phyloP scores from a whole-genome alignment of 768 basidiomycete genomes.

The Tricholomella constricta region DNA sequence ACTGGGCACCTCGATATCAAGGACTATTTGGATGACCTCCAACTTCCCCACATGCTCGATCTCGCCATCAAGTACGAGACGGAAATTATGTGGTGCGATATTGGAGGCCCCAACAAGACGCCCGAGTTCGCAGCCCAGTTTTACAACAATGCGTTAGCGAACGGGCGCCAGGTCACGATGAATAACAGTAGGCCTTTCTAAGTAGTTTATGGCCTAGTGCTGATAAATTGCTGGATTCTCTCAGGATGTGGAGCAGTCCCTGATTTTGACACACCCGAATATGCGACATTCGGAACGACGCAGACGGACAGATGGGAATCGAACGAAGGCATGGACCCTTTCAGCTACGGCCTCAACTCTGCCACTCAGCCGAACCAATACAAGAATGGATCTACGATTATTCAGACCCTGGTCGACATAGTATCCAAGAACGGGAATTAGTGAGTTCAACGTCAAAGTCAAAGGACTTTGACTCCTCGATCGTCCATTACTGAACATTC shows the following conservation, averaged over 20 bases:
- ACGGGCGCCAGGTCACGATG: constrained; percentile 49
- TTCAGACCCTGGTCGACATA: constrained; percentile 56
- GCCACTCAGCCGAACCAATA: constrained; percentile 45
- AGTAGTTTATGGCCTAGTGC: no score
- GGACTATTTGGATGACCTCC: constrained; percentile 54
- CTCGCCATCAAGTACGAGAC: constrained; percentile 48
- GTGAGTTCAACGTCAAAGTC: constrained; percentile 41
- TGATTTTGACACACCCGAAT: constrained; percentile 61
- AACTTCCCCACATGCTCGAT: constrained; percentile 52
- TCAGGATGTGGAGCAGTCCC: constrained; percentile 51
- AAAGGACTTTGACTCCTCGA: no score
- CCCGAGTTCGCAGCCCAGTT: constrained; percentile 45
- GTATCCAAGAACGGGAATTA: constrained; percentile 67
- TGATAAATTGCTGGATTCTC: no score
- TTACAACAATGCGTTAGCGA: constrained; percentile 40
- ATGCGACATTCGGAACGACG: constrained; percentile 46
- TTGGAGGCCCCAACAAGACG: constrained; percentile 51
- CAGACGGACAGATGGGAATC: constrained; percentile 57
- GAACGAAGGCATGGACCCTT: constrained; percentile 59
- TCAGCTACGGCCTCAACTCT: constrained; percentile 49
- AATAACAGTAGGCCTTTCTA: constrained; percentile 33
- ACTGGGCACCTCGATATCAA: constrained; percentile 50
- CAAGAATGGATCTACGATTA: constrained; percentile 49
- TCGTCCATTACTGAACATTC: no score
- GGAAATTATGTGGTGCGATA: constrained; percentile 68